Conservation (phyloP, 2,329 filamentous ascomycete genomes). For the Daldinia sp. region DNA sequence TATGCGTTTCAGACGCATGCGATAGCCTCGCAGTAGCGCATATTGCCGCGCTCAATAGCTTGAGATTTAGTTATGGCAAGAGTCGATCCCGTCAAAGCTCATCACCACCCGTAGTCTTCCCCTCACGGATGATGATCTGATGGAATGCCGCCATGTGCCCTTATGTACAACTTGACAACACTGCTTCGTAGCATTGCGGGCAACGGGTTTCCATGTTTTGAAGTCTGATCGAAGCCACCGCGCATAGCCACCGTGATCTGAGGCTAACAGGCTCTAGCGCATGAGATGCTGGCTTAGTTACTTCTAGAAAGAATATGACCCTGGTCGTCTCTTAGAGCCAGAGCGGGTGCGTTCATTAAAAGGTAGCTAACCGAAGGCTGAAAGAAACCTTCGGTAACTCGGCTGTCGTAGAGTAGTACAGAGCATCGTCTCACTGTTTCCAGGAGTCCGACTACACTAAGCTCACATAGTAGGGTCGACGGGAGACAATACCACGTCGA, state of each 20-base stretch:
- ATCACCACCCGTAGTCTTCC: constrained; percentile 11
- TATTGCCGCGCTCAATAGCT: constrained; percentile 13
- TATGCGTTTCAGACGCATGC: constrained; percentile 29
- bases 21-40: constrained; percentile 23
- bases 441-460: constrained; percentile 1
- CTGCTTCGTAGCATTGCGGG: background rate
- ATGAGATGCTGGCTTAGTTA: background rate
- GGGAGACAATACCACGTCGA: constrained; percentile 12
- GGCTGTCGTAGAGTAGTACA: constrained; percentile 1
- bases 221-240: constrained; percentile 4
- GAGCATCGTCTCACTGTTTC: constrained; percentile 2
- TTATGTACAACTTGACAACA: constrained; percentile 2
- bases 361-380: constrained; percentile 5
- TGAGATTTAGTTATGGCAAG: constrained; percentile 22
- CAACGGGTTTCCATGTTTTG: background rate
- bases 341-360: constrained; percentile 1
- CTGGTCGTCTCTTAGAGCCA: background rate
- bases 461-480: background rate
- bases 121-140: constrained; percentile 13
- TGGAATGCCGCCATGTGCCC: constrained; percentile 3
- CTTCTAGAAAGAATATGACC: constrained; percentile 4
- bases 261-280: constrained; percentile 6
- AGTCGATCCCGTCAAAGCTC: constrained; percentile 27
- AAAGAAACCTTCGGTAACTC: constrained; percentile 3
- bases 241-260: constrained; percentile 10